phyloP scores from a whole-genome alignment of 306 rosid genomes.

The Myrica gale region DNA sequence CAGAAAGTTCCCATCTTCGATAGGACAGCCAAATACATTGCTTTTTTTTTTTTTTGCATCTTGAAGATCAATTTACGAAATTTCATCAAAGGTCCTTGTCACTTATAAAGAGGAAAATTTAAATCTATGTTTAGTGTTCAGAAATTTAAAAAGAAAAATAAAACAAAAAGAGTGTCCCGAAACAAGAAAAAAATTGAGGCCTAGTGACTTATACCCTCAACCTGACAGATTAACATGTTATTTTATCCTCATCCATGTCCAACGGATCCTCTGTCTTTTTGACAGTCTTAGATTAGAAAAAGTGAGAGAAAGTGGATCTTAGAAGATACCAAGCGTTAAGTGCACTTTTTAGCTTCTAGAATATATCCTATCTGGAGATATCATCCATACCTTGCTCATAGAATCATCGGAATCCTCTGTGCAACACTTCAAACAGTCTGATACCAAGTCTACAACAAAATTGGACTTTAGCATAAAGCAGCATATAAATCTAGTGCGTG shows the following conservation, averaged over 20 bases:
- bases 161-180: background rate
- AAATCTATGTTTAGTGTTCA: background rate
- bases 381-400: constrained; percentile 58
- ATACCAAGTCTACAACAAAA: constrained; percentile 41
- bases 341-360: background rate
- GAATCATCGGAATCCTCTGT: constrained; percentile 83
- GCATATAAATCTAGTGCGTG: too few species aligned
- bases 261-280: background rate
- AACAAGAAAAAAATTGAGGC: background rate
- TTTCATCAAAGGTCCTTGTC: background rate
- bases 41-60: background rate
- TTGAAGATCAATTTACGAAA: background rate
- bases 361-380: background rate
- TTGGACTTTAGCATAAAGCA: background rate
- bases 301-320: background rate
- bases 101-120: background rate
- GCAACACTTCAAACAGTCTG: constrained; percentile 85
- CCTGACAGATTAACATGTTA: background rate
- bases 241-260: background rate
- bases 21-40: background rate
- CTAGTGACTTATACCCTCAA: background rate
- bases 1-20: background rate
- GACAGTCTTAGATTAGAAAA: background rate
- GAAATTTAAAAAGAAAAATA: background rate
- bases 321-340: background rate